Evolutionary conservation across 1,284 basidiomycete species (phyloP), one percentile per base, ranked within the genome.

Genomic region (Sporisorium graminicola): DNA sequence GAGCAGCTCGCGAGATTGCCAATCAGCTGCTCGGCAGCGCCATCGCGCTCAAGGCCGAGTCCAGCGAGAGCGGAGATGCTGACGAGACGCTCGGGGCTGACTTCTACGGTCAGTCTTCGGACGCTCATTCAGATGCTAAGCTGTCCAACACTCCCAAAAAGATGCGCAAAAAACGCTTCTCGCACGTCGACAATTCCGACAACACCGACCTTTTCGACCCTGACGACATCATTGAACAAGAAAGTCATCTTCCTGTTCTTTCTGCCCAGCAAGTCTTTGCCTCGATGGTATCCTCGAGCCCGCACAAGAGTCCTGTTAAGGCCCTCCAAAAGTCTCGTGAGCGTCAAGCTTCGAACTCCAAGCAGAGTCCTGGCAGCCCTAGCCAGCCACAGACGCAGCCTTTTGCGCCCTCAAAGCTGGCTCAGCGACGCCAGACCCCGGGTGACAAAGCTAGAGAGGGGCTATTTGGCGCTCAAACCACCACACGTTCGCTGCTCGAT

Each of bases 341-440:
- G 16, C 59, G 65, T 51, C 59, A 60, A 35, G 33, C 29, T 2
- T 66, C 54, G 8, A 49, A 40, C 12, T 31, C 33, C 14, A 10
- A 24, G 1, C 16, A 14, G 10, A 37, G 44, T 5, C 47, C 40
- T 6, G 20, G n/a, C 3, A 73, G 60, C 31, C 71, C 65, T 6
- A 44, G n/a, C 16, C 51, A 53, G 24, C 51, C 58, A 27, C 58
- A 26, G 20, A 72, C 69, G 0, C 71, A 74, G 35, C 64, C 46
- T 2, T 74, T 74, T 26, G 58, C 49, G 24, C 58, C 71, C 5
- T 74, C 71, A 20, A 74, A 74, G 51, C 71, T 74, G 14, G 71
- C 65, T 5, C 49, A 61, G 31, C 65, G 71, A 29, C 56, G 24
- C 12, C 54, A 31, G 10, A 44, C 35, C 29, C 27, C 22, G 8